Evolutionary conservation across 2,329 filamentous ascomycete genomes (phyloP).

Genomic region (Calonectria pseudoturangicola): DNA sequence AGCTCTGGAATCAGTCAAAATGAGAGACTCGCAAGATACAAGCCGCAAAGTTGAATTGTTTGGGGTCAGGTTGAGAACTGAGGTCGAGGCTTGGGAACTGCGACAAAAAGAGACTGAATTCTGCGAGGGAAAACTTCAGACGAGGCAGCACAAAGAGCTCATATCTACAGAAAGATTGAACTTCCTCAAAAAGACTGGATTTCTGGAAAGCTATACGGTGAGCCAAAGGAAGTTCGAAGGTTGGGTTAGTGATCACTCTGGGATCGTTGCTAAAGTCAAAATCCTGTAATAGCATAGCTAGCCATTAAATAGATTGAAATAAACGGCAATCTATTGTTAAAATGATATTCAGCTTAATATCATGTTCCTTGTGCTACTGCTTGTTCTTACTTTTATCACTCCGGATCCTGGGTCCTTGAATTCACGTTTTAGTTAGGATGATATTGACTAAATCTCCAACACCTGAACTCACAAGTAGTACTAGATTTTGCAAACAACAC

Average conservation of each 20-base stretch:
- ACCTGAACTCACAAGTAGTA: slow-evolving; percentile 71
- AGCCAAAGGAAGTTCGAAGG: neutral
- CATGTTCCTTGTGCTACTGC: no score
- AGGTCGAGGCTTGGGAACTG: slow-evolving; percentile 31
- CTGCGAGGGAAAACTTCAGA: neutral
- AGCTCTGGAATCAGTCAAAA: neutral
- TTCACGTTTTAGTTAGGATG: slow-evolving; percentile 51
- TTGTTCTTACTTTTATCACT: neutral
- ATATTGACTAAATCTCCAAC: slow-evolving; percentile 48
- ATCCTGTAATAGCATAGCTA: slow-evolving; percentile 3
- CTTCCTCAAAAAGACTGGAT: slow-evolving; percentile 13
- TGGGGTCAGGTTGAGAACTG: slow-evolving; percentile 19
- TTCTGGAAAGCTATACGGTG: neutral
- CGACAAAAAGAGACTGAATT: slow-evolving; percentile 11
- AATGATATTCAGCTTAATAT: no score
- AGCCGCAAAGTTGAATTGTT: neutral
- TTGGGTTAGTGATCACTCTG: slow-evolving; percentile 33
- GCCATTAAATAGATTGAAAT: no score
- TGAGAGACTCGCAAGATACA: neutral
- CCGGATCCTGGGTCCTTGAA: slow-evolving; percentile 12
- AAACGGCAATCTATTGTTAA: no score
- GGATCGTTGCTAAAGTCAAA: slow-evolving; percentile 20
- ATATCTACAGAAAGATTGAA: slow-evolving; percentile 15
- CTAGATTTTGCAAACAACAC: slow-evolving; percentile 70
- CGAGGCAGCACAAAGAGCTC: slow-evolving; percentile 12